phyloP scores from a whole-genome alignment of 208 protist genomes.

The Trypanosoma scelopori region DNA sequence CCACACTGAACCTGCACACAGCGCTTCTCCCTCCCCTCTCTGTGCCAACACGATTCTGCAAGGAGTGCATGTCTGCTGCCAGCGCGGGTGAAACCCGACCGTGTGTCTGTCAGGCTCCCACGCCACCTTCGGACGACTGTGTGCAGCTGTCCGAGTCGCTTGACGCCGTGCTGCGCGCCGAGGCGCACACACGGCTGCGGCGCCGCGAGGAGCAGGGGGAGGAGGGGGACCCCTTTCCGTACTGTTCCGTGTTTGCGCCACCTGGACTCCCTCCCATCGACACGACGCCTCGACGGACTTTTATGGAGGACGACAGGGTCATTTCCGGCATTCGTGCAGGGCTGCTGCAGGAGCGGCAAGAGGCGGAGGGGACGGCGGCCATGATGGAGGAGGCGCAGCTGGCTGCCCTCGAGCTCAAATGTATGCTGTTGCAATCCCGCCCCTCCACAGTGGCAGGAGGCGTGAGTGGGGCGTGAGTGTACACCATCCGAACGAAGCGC shows the following conservation, averaged over 20 bases:
- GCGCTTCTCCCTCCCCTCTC: not conserved
- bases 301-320: conserved; percentile 22
- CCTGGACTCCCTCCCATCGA: conserved; percentile 7
- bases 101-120: conserved; percentile 13
- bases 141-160: not conserved
- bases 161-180: conserved; percentile 8
- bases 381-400: conserved; percentile 22
- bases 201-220: conserved; percentile 3
- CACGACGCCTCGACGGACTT: not conserved
- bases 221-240: not conserved
- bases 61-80: not conserved
- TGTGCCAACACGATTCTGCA: not conserved
- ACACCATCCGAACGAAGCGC: not conserved
- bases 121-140: not conserved
- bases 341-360: conserved; percentile 17
- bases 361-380: not conserved
- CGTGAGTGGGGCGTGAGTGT: not conserved
- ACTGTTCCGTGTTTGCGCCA: conserved; percentile 24
- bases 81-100: not conserved
- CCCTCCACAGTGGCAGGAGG: not conserved
- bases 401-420: conserved; percentile 31
- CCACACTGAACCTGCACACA: not conserved
- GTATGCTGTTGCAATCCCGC: conserved; percentile 23
- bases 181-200: not conserved
- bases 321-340: conserved; percentile 19